Evolutionary conservation across 495 filamentous ascomycete genomes (phyloP).

Genomic region (Aspergillus affinis): DNA sequence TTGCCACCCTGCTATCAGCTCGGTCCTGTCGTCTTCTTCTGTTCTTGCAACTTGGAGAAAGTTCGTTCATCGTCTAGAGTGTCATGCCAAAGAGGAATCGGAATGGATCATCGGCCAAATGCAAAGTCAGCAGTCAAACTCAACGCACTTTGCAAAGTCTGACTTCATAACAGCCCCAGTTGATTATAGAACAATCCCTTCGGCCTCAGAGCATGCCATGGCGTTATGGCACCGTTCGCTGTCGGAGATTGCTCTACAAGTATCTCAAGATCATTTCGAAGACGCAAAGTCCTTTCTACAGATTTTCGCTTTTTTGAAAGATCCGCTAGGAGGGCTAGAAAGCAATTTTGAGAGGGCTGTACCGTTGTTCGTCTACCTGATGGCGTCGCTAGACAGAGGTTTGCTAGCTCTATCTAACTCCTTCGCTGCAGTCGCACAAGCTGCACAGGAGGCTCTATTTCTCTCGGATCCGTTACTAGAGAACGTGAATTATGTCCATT

Average conservation of each 20-base stretch:
- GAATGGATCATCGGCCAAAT: neutral
- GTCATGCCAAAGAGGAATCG: neutral
- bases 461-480: neutral
- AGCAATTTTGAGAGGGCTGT: neutral
- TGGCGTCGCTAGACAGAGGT: neutral
- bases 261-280: neutral
- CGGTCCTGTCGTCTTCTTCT: neutral
- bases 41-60: neutral
- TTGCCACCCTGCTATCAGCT: neutral
- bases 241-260: neutral
- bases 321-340: neutral
- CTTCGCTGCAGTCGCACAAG: neutral
- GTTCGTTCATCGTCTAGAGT: neutral
- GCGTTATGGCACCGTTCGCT: neutral
- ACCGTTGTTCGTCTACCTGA: neutral
- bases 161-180: neutral
- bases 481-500: neutral
- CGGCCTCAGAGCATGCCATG: neutral
- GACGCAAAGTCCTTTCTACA: neutral
- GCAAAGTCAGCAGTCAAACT: neutral
- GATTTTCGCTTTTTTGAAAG: neutral
- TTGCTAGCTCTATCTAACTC: neutral
- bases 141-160: neutral
- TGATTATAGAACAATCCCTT: neutral
- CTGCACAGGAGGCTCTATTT: neutral